These are phyloP conservation scores for Aspergillus sp. DNA, from an alignment of 2,329 filamentous ascomycete species.

Conservation along the genomic window DNA sequence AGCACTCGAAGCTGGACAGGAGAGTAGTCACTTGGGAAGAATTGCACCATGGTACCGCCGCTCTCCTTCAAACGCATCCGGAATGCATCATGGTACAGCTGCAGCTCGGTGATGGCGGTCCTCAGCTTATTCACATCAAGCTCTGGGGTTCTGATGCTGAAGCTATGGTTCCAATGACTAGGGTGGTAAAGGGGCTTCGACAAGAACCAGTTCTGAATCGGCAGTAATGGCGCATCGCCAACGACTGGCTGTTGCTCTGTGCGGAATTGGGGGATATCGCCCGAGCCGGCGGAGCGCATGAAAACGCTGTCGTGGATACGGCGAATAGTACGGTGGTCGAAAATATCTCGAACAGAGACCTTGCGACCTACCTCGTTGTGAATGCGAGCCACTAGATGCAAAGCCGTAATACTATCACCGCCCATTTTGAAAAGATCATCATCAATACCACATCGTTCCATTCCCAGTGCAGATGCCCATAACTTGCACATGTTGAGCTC, in stretches of 20 bases:
- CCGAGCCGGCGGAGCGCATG: background rate
- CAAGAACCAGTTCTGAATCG: background rate
- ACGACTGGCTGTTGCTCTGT: background rate
- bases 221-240: background rate
- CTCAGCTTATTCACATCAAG: background rate
- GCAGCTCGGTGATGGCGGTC: background rate
- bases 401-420: background rate
- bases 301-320: background rate
- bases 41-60: background rate
- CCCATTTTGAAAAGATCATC: background rate
- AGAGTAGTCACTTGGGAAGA: background rate
- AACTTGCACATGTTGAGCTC: background rate
- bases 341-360: background rate
- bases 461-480: background rate
- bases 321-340: background rate
- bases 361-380: background rate
- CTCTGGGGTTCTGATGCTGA: background rate
- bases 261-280: background rate
- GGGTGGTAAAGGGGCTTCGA: background rate
- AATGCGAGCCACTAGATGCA: background rate
- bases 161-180: background rate
- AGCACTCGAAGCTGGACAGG: background rate
- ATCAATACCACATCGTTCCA: background rate
- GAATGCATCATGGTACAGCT: background rate
- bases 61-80: background rate